Evolutionary conservation across 805 yeast species (phyloP), one percentile per base, ranked within the genome.

Genomic region (Ogataea methylovora): DNA sequence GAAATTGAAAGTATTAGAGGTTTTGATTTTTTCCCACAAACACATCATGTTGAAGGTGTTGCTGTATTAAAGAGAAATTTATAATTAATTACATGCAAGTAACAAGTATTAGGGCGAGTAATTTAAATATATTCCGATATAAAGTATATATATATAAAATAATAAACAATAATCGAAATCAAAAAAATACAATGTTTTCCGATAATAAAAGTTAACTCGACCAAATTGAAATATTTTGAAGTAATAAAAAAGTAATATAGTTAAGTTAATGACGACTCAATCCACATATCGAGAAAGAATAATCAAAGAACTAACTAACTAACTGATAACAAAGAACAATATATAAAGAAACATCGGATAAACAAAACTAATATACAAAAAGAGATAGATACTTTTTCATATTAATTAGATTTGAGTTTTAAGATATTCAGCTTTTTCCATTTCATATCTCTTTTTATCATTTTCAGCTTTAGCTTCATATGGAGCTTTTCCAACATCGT

Each of bases 391-490:
- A 13, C n/a, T 11, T 25, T 9, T 12, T 9, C 16, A n/a, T n/a
- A n/a, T n/a, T n/a, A n/a, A n/a, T n/a, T n/a, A n/a, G n/a, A n/a
- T n/a, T 36, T 46, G 49, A 15, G 49, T 42, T 43, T 58, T 56
- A 31, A 73, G 71, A 58, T 84, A 85, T 56, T 79, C 87, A 50
- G 90, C 94, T 76, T 90, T 90, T 69, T 86, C 94, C 54, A 82
- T 76, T 69, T 90, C 97, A 66, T 92, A 92, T 70, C 98, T 84
- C 74, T 88, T 85, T 77, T 92, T 92, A 71, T 92, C 98, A 49
- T 84, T 81, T 47, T 79, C 92, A 49, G 97, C 97, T 71, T 86
- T 84, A 51, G 74, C 76, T 67, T 86, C 95, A 67, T 87, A 92
- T 44, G 96, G 97, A 48, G 60, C 67, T 71, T 86, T 92, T 46